Evolutionary conservation across 108 stramenopile species (phyloP), one percentile per base, ranked within the genome.

Genomic region (Aurantiochytrium sp.): DNA sequence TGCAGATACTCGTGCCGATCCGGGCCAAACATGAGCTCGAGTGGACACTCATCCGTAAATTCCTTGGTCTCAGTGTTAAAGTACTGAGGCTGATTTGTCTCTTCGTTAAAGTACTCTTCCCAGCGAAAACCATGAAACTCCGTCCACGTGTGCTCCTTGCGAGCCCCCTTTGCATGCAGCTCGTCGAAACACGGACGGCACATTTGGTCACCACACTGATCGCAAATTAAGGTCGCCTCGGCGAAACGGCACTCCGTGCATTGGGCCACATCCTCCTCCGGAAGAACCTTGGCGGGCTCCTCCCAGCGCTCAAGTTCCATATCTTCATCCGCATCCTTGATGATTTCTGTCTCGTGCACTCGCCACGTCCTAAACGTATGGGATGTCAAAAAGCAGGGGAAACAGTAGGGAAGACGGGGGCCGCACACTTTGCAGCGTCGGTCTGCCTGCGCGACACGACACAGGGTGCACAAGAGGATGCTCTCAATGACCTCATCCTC

Each of bases 21-120:
- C 3, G 76, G 76, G 10, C 76, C 76, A 83, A 83, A 83, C 76
- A 83, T 83, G 76, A 83, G 76, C 76, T 83, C 76, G 6, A 83
- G n/a, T 6, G 76, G 76, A 45, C 76, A 53, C 6, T 53, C 49
- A 23, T 83, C 76, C 19, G 76, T 83, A 4, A 83, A 83, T 23
- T 83, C 76, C 28, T 53, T 83, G 51, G 76, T 83, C 51, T 83
- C 76, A 0, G 76, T 53, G 51, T 83, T 47, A 4, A 83, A 83
- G 76, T 53, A 83, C 4, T 83, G 45, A 3, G 76, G 51, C 14
- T 18, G 45, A 53, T 83, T 4, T 12, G 23, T 83, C 76, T 53
- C 76, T 12, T 83, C 76, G 4, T 83, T 23, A 83, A 53, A 83
- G 51, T 83, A 83, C 28, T 83, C 76, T 83, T 83, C 76, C 76